phyloP scores from a whole-genome alignment of 192 early-diverging fungal species.

The Coemansia erecta region DNA sequence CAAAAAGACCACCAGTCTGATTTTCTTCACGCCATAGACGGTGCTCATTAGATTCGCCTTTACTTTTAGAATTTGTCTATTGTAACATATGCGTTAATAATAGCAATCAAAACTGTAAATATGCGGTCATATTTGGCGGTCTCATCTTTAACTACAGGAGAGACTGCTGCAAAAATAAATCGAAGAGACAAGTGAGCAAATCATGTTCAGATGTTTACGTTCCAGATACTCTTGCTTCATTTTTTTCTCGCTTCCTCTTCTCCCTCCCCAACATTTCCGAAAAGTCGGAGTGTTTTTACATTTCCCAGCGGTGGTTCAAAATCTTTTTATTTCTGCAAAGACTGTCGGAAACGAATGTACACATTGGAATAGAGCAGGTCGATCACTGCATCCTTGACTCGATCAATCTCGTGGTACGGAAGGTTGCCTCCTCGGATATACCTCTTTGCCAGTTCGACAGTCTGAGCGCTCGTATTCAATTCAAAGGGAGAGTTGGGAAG shows the following conservation, averaged over 20 bases:
- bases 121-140: no score
- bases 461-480: conserved; percentile 16
- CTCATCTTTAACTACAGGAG: no score
- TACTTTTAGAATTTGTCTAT: no score
- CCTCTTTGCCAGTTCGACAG: conserved; percentile 3
- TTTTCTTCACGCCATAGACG: neutral
- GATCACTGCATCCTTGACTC: conserved; percentile 25
- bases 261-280: neutral
- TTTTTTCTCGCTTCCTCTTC: neutral
- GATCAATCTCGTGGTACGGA: conserved; percentile 24
- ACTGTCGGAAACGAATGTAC: conserved; percentile 23
- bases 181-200: neutral
- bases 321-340: conserved; percentile 1
- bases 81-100: no score
- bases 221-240: neutral
- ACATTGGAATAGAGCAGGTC: conserved; percentile 38
- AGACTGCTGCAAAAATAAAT: no score
- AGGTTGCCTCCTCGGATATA: conserved; percentile 21
- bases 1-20: conserved; percentile 1
- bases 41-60: neutral
- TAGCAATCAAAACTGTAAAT: no score
- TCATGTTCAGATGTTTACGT: neutral
- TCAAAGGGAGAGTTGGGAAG: conserved; percentile 26
- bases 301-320: neutral
- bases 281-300: neutral